Percentiles rank a stretch among this genome's conserved stretches.
phyloP scores from a whole-genome alignment of 495 filamentous ascomycete genomes.

The Trichoderma asperelloides region DNA sequence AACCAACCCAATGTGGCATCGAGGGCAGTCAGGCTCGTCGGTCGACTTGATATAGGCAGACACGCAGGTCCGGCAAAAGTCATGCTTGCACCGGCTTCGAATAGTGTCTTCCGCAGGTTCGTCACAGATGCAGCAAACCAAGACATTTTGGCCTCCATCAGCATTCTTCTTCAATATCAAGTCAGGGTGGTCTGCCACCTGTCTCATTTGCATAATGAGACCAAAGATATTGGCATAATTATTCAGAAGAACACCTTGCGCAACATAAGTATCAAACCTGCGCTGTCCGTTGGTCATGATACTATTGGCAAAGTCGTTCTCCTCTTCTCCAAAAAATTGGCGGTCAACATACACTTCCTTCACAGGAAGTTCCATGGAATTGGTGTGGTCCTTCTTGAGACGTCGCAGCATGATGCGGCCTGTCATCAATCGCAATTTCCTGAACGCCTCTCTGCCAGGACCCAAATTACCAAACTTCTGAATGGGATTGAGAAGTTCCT shows the following conservation, averaged over 20 bases:
- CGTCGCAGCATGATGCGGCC: slow-evolving; percentile 90
- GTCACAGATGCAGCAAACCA: slow-evolving; percentile 90
- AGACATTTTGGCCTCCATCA: slow-evolving; percentile 77
- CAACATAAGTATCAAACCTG: slow-evolving; percentile 90
- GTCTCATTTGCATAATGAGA: slow-evolving; percentile 95
- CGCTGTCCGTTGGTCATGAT: slow-evolving; percentile 86
- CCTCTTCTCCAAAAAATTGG: slow-evolving; percentile 91
- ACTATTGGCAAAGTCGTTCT: slow-evolving; percentile 87
- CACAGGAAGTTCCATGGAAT: slow-evolving; percentile 88
- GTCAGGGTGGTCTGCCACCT: slow-evolving; percentile 92
- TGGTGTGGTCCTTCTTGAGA: slow-evolving; percentile 82
- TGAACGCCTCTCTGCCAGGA: slow-evolving; percentile 55
- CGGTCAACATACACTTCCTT: slow-evolving; percentile 88
- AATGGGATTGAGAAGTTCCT: slow-evolving; percentile 83
- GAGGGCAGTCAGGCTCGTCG: slow-evolving; percentile 73
- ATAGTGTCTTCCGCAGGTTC: slow-evolving; percentile 93
- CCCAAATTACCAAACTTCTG: slow-evolving; percentile 43
- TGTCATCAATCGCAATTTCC: slow-evolving; percentile 75
- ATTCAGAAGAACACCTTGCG: slow-evolving; percentile 87
- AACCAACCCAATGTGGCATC: slow-evolving; percentile 78
- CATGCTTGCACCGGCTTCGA: slow-evolving; percentile 81
- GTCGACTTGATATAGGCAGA: slow-evolving; percentile 73
- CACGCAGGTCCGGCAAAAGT: slow-evolving; percentile 87
- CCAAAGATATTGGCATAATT: slow-evolving; percentile 90
- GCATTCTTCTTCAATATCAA: slow-evolving; percentile 80